Evolutionary conservation across 176 grass and related monocot species (phyloP), one percentile per base, ranked within the genome.

Genomic region (Echinochloa phyllopogon): DNA sequence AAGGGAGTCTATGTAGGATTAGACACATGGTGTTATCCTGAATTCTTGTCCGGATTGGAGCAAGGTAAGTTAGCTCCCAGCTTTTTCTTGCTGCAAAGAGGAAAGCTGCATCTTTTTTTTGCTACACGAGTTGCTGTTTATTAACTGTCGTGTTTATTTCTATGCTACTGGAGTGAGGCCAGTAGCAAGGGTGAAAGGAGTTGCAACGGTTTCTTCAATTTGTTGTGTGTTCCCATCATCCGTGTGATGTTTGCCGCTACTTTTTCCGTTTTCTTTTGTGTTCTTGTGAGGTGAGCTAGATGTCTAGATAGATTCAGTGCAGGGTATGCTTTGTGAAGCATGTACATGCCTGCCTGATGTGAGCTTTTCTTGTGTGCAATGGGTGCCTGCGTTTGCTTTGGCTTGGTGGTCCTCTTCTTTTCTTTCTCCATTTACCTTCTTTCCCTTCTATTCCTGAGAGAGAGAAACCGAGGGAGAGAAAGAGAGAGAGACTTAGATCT

Each of bases 221-320:
- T 17, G 55, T 27, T 25, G 65, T 39, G 39, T 74, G 71, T 72
- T 21, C 17, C 44, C 29, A 50, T 20, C 71, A 53, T 53, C 71
- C 23, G 64, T 59, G 73, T 76, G 69, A 43, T 57, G 23, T 40
- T 41, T 57, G 59, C 72, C 44, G 67, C 65, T 61, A 33, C 58
- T 29, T 51, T 71, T 92, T 82, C 75, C 83, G 76, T 41, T 85
- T 86, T 84, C 71, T 80, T 84, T 82, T 40, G 87, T 77, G 76
- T 71, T 87, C 18, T 12, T 57, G 69, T 81, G 91, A 81, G 57
- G 84, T 65, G 68, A 80, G 92, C 74, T 83, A 85, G 79, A 91
- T 88, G 71, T 81, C 44, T 84, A 71, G 83, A 59, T 94, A 91
- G 88, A 91, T 94, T 94, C 89, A 88, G 80, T 51, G 76, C 92